Base-by-base conservation (phyloP, 2,329 filamentous ascomycete genomes). In the Xylariomycetidae sp. region DNA sequence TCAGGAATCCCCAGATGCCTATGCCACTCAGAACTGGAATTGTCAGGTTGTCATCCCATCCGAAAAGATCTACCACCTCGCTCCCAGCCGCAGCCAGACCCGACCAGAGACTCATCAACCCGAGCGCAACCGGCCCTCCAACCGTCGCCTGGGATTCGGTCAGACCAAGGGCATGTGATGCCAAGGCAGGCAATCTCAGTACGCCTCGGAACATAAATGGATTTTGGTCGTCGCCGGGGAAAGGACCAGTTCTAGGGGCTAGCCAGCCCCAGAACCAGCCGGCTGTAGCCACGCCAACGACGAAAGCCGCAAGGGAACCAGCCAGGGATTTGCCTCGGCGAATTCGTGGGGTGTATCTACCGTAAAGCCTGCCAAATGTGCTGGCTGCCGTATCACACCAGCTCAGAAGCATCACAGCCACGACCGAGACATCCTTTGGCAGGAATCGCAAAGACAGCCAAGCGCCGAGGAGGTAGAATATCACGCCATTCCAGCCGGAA, bases 361-460 rank as follows among this genome's bases (percentile, higher is more conserved):
- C 92, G 64, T 85, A 96, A 10, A 90, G 68, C 34, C 92, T 77
- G 33, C 92, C 92, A 54, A 98, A 89, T 0, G 92, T 98, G 56
- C 84, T 92, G 31, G 92, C 92, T 22, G 92, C 92, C 1, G 92
- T 96, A 59, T 98, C 92, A 62, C 92, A 98, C 92, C 92, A 98
- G 54, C 85, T 93, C 16, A 98, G 76, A 25, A 98, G 74, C 50
- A 98, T 68, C 26, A 96, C 83, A 40, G 84, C 81, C 68, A 96
- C 82, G 30, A 94, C 82, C 6, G 82, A 88, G 16, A 98, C 75
- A 51, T 98, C 92, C 64, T 96, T 98, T 43, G 89, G 87, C 58
- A 93, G 87, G 58, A 86, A 87, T 47, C 77, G 77, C 46, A 96
- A 75, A 12, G 90, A 87, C 19, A 80, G 72, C 79, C 88, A 95